These are phyloP conservation scores for Dioszegia hungarica DNA, from an alignment of 768 basidiomycete genomes.

Conservation along the genomic window DNA sequence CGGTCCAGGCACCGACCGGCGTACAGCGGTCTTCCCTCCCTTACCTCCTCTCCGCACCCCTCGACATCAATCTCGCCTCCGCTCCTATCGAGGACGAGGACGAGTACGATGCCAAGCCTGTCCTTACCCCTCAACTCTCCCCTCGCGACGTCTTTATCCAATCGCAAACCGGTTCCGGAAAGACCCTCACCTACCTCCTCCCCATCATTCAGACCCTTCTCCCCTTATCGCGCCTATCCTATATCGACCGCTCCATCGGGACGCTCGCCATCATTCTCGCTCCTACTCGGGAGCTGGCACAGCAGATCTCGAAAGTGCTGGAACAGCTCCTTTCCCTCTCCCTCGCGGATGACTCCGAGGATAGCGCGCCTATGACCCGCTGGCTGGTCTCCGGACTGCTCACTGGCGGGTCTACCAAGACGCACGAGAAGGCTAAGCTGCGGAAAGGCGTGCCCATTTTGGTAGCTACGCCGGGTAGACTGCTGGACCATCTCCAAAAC, in stretches of 20 bases:
- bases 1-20: conserved; percentile 76
- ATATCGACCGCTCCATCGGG: conserved; percentile 89
- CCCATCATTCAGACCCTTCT: conserved; percentile 93
- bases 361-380: conserved; percentile 54
- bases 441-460: conserved; percentile 93
- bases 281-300: conserved; percentile 91
- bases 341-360: conserved; percentile 52
- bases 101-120: conserved; percentile 2
- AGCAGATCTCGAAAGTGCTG: conserved; percentile 94
- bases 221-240: conserved; percentile 79
- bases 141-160: conserved; percentile 81
- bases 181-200: conserved; percentile 86
- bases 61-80: conserved; percentile 16
- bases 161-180: conserved; percentile 95
- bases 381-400: conserved; percentile 92
- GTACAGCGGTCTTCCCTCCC: conserved; percentile 73
- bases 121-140: conserved; percentile 30
- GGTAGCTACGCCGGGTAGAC: conserved; percentile 88
- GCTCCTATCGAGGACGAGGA: conserved; percentile 8
- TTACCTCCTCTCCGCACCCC: conserved; percentile 55
- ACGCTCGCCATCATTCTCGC: conserved; percentile 91
- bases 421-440: conserved; percentile 91
- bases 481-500: conserved; percentile 94
- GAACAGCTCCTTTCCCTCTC: conserved; percentile 71
- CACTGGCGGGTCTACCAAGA: conserved; percentile 86